Base-by-base conservation (phyloP, 495 filamentous ascomycete genomes). In the Rostrohypoxylon terebratum region DNA sequence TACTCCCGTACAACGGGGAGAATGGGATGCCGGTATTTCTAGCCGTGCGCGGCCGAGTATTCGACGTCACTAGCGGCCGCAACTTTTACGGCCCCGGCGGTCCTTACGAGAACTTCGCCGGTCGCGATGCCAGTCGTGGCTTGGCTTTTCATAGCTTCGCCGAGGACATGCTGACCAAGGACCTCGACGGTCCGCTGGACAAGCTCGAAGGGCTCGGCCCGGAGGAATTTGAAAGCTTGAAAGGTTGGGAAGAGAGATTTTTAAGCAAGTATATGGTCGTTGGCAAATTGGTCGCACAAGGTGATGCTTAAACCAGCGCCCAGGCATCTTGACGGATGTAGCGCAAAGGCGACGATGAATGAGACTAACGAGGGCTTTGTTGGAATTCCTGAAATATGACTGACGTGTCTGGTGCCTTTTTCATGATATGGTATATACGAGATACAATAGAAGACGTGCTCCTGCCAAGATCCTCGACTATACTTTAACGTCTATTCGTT, bases 51-150 rank as follows among this genome's bases (percentile, higher is more conserved):
- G 93, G 94, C 42, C 86, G 86, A 5, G 90, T 98, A 70, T 98
- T 96, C 81, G 94, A 98, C 75, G 94, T 97, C 16, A 88, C 90
- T 0, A 84, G 90, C 3, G 94, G 94, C 34, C 87, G 89, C 75
- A 93, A 94, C 80, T 98, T 97, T 81, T 98, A 98, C 78, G 94
- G 94, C 28, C 94, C 94, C 51, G 93, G 93, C 38, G 94, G 94
- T 1, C 93, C 93, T 4, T 98, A 98, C 79, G 90, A 90, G 78
- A 97, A 97, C 82, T 98, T 98, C 71, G 94, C 94, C 0, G 94
- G 94, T 8, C 88, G 93, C n/a, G 94, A 98, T 75, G 96, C 96
- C n/a, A 93, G 88, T 62, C 87, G 96, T 51, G 96, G 96, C 9
- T 82, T 99, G 68, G 96, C 96, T 3, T 92, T 87, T 81, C 92